These are phyloP conservation scores for Chloranthus sessilifolius DNA, from an alignment of 164 flowering plant species.

Conservation along the genomic window DNA sequence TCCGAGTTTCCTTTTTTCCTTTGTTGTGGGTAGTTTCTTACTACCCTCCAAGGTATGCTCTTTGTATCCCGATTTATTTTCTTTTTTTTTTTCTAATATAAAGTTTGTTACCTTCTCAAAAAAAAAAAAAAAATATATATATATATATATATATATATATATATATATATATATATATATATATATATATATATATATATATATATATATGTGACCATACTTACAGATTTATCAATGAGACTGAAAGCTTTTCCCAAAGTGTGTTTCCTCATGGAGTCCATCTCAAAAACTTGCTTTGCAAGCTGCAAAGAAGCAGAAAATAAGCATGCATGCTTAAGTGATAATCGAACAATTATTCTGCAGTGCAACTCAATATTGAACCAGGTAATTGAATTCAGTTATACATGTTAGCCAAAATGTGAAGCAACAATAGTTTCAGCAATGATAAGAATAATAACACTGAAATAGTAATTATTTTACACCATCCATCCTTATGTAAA, in stretches of 20 bases:
- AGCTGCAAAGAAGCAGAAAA: slow-evolving; percentile 41
- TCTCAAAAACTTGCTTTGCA: slow-evolving; percentile 71
- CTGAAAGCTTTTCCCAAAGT: slow-evolving; percentile 68
- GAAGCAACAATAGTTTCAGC: neutral
- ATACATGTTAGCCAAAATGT: neutral
- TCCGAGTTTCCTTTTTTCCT: no score
- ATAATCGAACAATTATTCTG: neutral
- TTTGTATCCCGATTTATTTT: no score
- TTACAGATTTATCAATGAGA: slow-evolving; percentile 64
- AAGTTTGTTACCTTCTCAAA: no score
- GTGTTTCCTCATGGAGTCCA: slow-evolving; percentile 52
- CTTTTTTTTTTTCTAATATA: no score
- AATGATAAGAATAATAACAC: neutral
- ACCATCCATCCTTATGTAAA: neutral
- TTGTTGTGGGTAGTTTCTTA: no score
- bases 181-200: no score
- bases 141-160: no score
- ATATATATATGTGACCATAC: no score
- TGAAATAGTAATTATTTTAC: no score
- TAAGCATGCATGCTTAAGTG: neutral
- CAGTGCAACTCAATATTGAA: neutral
- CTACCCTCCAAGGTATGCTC: no score
- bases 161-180: no score
- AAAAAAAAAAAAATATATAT: no score
- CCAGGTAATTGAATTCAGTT: slow-evolving; percentile 2